Conservation (phyloP, 2,329 filamentous ascomycete genomes). For the Aspergillus vadensis region DNA sequence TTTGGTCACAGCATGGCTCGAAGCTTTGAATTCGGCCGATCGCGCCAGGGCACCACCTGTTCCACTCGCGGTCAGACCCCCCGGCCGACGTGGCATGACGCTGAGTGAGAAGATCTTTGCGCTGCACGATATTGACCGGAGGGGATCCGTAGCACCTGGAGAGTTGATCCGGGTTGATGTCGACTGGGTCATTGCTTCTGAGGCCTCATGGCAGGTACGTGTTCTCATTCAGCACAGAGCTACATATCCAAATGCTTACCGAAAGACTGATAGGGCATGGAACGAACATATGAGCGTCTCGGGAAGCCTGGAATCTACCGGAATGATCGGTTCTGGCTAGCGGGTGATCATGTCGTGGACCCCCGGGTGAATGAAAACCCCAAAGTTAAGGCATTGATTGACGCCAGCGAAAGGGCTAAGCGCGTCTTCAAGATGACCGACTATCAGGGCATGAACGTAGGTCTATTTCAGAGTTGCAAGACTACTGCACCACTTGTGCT, state of each 20-base stretch:
- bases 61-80: slow-evolving; percentile 17
- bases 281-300: slow-evolving; percentile 43
- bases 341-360: slow-evolving; percentile 53
- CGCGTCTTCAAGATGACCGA: slow-evolving; percentile 50
- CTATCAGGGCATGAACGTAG: slow-evolving; percentile 43
- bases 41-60: slow-evolving; percentile 9
- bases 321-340: slow-evolving; percentile 55
- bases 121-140: slow-evolving; percentile 33
- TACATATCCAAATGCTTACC: not conserved
- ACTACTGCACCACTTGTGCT: not conserved
- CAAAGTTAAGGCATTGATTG: slow-evolving; percentile 40
- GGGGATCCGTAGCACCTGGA: slow-evolving; percentile 32
- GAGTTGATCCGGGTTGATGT: slow-evolving; percentile 47
- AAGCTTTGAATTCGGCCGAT: slow-evolving; percentile 32
- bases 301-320: slow-evolving; percentile 49
- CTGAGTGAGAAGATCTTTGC: slow-evolving; percentile 36
- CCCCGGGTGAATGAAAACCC: slow-evolving; percentile 45
- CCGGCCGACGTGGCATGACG: slow-evolving; percentile 39
- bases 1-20: slow-evolving; percentile 31
- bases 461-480: not conserved
- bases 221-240: not conserved
- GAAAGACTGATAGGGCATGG: slow-evolving; percentile 38
- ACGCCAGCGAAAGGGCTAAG: slow-evolving; percentile 40
- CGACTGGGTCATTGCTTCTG: slow-evolving; percentile 52
- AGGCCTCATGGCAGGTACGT: slow-evolving; percentile 44